phyloP scores from a whole-genome alignment of 2,329 filamentous ascomycete genomes.

The Botryosphaeria dothidea region DNA sequence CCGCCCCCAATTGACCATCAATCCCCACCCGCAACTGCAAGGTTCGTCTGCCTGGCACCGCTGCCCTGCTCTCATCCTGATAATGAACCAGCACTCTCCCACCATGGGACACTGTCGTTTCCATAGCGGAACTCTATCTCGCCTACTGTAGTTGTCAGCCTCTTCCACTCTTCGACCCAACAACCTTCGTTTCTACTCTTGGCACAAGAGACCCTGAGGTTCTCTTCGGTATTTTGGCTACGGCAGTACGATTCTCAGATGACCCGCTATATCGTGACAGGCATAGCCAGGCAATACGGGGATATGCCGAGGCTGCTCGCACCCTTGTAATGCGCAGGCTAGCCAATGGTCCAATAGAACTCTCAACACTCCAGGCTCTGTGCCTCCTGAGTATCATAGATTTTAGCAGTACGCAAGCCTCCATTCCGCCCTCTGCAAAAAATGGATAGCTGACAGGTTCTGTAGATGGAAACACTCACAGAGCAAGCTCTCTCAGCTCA shows the following conservation, averaged over 20 bases:
- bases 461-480: constrained; percentile 48
- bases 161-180: constrained; percentile 48
- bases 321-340: constrained; percentile 42
- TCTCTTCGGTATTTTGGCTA: constrained; percentile 39
- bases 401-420: constrained; percentile 39
- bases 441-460: background rate
- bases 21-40: background rate
- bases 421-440: background rate
- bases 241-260: constrained; percentile 46
- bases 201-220: constrained; percentile 40
- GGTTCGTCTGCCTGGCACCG: background rate
- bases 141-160: constrained; percentile 54
- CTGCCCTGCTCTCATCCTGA: background rate
- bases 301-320: constrained; percentile 34
- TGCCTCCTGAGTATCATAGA: constrained; percentile 44
- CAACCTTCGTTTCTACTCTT: constrained; percentile 44
- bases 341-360: constrained; percentile 41
- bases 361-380: constrained; percentile 45
- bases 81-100: background rate
- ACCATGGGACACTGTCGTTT: constrained; percentile 11
- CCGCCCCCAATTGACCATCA: background rate
- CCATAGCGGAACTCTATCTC: constrained; percentile 46
- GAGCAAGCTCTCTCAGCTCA: constrained; percentile 47
- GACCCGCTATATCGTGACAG: constrained; percentile 26
- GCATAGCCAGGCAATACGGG: constrained; percentile 20